Evolutionary conservation across 163 green algal genomes (phyloP), one percentile per base, ranked within the genome.

Genomic region (Prototheca stagnorum): DNA sequence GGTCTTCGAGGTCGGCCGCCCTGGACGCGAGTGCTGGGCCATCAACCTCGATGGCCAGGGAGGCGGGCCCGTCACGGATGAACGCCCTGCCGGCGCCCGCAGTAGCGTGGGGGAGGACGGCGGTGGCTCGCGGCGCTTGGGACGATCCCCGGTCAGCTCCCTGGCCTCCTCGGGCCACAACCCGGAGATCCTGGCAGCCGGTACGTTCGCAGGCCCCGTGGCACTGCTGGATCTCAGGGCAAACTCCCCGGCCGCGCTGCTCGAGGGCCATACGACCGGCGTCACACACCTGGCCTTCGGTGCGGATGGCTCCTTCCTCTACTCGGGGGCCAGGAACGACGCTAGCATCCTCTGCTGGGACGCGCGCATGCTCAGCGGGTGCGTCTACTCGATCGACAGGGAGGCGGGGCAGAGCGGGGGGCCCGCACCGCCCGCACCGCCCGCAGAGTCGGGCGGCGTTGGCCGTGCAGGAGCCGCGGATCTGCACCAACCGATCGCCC

Each of bases 281-380:
- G 24, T 94, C 23, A 94, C 81, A 14, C 80, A 93, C 67, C 74
- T 93, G 14, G 53, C 68, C 35, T 94, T 88, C 53, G 88, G 78
- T 1, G 44, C 42, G 19, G 74, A 86, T 46, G 84, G 85, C 39
- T 88, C 85, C 61, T 94, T 79, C 47, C 47, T 94, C 23, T 92
- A 86, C 72, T 82, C 66, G 1, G 82, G 84, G 4, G 82, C 77
- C 0, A 64, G 40, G 5, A 62, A 61, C 44, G 84, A 93, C 51
- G 27, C 36, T 8, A 39, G 62, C 25, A 77, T 94, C 28, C 51
- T 74, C 8, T 94, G 84, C 74, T 94, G 84, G 84, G 84, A 94
- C 49, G 56, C 90, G 21, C 68, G 84, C 11, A n/a, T n/a, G n/a
- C n/a, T n/a, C n/a, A n/a, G n/a, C n/a, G n/a, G n/a, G n/a, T n/a